Evolutionary conservation across 2,329 filamentous ascomycete species (phyloP).

Genomic region (Boeremia lycopersici): DNA sequence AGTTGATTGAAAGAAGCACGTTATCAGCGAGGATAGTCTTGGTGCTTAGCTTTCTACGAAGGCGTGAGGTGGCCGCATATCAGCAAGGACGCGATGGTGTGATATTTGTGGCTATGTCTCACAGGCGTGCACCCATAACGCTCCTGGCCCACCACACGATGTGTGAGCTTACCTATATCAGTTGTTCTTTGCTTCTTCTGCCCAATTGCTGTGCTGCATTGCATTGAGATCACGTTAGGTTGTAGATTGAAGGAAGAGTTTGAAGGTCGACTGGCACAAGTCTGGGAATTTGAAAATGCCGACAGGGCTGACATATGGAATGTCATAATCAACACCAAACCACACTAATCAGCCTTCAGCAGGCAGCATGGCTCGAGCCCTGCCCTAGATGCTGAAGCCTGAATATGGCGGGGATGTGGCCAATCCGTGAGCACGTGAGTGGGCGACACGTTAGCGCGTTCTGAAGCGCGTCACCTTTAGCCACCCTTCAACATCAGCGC

Average conservation of each 20-base stretch:
- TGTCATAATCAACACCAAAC: background rate
- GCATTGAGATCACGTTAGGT: too few species aligned
- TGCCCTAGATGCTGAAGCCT: slow-evolving; percentile 2
- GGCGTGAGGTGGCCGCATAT: too few species aligned
- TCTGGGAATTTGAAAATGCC: background rate
- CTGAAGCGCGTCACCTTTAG: slow-evolving; percentile 39
- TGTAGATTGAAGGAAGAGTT: background rate
- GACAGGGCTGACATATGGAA: background rate
- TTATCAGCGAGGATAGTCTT: too few species aligned
- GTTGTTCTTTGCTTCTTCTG: too few species aligned
- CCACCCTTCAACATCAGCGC: slow-evolving; percentile 34
- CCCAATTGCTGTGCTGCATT: too few species aligned
- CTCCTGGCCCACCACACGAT: too few species aligned
- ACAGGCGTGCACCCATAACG: too few species aligned
- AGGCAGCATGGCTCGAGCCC: background rate
- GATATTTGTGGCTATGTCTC: too few species aligned
- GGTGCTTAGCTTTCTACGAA: too few species aligned
- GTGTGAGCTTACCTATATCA: too few species aligned
- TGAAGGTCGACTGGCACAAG: background rate
- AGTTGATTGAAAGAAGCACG: too few species aligned
- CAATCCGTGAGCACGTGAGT: slow-evolving; percentile 10
- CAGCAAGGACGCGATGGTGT: too few species aligned
- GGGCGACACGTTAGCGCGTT: slow-evolving; percentile 23
- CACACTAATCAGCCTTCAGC: background rate
- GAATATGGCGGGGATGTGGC: slow-evolving; percentile 2